phyloP scores from a whole-genome alignment of 352 stramenopile species.

The Globisporangium camurandrum region DNA sequence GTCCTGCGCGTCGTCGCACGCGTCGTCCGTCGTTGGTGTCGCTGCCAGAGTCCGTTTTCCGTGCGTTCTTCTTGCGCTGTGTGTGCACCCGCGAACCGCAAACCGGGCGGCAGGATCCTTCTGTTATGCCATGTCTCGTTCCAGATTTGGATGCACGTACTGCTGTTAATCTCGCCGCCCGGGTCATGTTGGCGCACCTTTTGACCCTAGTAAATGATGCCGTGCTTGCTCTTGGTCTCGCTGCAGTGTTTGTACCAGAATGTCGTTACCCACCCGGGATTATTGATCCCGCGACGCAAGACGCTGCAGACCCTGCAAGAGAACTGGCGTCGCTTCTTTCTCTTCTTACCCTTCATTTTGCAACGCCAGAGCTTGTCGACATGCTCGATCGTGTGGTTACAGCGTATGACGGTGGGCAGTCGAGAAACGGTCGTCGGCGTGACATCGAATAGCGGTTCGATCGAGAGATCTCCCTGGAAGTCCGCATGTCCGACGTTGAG shows the following conservation, averaged over 20 bases:
- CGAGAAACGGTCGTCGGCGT: no score
- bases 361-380: neutral
- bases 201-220: neutral
- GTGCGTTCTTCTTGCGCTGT: no score
- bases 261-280: no score
- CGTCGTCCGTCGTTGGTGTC: no score
- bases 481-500: no score
- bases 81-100: no score
- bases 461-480: no score
- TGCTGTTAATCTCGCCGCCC: neutral
- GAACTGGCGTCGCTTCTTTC: neutral
- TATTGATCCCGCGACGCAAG: conserved; percentile 5
- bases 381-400: neutral
- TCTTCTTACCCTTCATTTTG: neutral
- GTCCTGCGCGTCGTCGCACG: no score
- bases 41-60: no score
- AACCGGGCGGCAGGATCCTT: no score
- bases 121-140: conserved; percentile 6
- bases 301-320: neutral
- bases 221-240: neutral
- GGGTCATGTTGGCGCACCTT: neutral
- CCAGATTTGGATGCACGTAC: neutral
- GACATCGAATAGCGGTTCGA: no score
- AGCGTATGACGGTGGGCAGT: neutral
- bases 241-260: conserved; percentile 2